These are phyloP conservation scores for Malbranchea zuffiana DNA, from an alignment of 2,329 filamentous ascomycete species.

Conservation along the genomic window DNA sequence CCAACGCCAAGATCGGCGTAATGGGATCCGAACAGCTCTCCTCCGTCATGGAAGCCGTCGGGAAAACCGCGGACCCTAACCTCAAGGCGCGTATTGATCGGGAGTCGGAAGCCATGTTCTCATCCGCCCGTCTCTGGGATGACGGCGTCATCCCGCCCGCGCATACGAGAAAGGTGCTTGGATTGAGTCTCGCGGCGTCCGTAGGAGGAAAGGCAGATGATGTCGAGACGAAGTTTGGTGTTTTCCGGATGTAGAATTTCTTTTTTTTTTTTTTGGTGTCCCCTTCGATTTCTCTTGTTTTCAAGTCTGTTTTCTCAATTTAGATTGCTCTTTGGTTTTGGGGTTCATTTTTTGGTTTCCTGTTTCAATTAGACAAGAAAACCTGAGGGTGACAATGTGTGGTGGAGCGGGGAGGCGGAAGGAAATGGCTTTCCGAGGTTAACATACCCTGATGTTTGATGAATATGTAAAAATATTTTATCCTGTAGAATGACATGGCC, in stretches of 20 bases:
- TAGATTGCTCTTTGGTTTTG: no score
- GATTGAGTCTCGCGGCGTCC: slow-evolving; percentile 60
- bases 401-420: no score
- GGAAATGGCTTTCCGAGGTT: no score
- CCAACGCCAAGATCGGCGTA: slow-evolving; percentile 87
- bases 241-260: slow-evolving; percentile 71
- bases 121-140: slow-evolving; percentile 82
- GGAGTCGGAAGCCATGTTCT: slow-evolving; percentile 82
- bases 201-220: slow-evolving; percentile 49
- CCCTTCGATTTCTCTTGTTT: no score
- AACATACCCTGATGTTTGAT: no score
- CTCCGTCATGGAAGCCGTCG: slow-evolving; percentile 89
- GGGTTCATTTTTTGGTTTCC: no score
- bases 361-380: no score
- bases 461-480: no score
- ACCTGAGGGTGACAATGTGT: no score
- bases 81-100: slow-evolving; percentile 75
- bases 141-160: slow-evolving; percentile 70
- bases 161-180: slow-evolving; percentile 62
- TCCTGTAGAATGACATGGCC: no score
- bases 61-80: slow-evolving; percentile 67
- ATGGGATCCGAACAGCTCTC: slow-evolving; percentile 93
- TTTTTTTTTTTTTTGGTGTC: no score
- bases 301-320: no score
- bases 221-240: slow-evolving; percentile 59